Evolutionary conservation across 805 yeast species (phyloP), one percentile per base, ranked within the genome.

Genomic region (Soucietia sequanensis): DNA sequence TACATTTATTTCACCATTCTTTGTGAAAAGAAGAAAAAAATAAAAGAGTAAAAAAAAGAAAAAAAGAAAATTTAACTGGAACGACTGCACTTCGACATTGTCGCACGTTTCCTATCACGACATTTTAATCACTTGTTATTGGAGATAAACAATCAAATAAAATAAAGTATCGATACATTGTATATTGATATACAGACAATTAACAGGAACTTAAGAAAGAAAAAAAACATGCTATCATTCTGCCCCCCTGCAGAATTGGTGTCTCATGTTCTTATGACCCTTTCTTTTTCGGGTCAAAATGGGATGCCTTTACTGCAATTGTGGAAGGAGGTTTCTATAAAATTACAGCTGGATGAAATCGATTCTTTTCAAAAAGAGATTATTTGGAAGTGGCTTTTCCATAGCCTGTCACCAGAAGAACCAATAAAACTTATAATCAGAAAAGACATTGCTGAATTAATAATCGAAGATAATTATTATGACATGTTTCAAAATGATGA

Each of bases 301-400:
- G 70, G 70, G 0, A 31, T 62, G 13, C 21, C 56, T 0, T 41
- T 62, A 15, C 24, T 34, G 15, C 60, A 59, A 20, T 30, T 63
- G 31, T 63, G 70, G 70, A 18, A 15, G 1, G 30, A 40, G 4
- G 44, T 60, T 6, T 24, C 46, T 13, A n/a, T 14, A 4, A 56
- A 53, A 33, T 33, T 57, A 12, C 33, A 44, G 6, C 49, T 44
- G 39, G 31, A 21, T 6, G 34, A 33, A 14, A 27, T 65, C 13
- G 72, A 68, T 48, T 42, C 42, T 6, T 64, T 66, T 40, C 66
- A 62, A 33, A 63, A 63, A 40, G 58, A 53, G 44, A 50, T 60
- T 16, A 50, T 67, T 14, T 68, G 74, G 74, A 62, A 60, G 37
- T 62, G 68, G 55, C 37, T 68, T 15, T 58, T 52, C 39, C 42